Conservation (phyloP, 208 protist species). For the Porcisia deanei region DNA sequence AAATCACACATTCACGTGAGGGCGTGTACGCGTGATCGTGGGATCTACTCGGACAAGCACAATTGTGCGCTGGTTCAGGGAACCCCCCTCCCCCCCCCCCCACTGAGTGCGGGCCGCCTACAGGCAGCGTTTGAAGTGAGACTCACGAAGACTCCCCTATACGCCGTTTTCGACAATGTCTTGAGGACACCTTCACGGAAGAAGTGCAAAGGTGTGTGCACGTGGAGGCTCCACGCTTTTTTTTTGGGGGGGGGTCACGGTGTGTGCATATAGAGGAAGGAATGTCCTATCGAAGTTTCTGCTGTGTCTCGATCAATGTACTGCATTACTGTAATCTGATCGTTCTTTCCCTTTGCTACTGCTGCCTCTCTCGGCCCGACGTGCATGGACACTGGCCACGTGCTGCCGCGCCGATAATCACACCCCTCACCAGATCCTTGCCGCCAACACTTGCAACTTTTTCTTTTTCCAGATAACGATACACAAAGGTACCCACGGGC, state of each 20-base stretch:
- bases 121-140: not conserved
- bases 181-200: not conserved
- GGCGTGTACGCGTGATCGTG: not conserved
- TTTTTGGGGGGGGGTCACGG: no score
- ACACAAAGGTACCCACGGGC: not conserved
- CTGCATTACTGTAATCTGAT: not conserved
- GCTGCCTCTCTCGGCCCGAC: not conserved
- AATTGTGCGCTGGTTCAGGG: not conserved
- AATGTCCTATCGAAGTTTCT: not conserved
- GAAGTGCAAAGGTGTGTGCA: not conserved
- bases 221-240: not conserved
- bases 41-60: not conserved
- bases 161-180: not conserved
- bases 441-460: not conserved
- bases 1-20: not conserved
- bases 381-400: not conserved
- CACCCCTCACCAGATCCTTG: not conserved
- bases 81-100: no score
- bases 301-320: not conserved
- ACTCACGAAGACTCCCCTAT: not conserved
- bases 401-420: not conserved
- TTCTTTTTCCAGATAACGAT: not conserved
- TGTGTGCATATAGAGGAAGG: not conserved
- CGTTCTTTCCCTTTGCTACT: not conserved
- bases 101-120: no score